A percentile compares a stretch with the other conserved stretches of the same genome.
These are phyloP conservation scores for Neonectria hederae DNA, from an alignment of 2,329 filamentous ascomycete species.

Conservation along the genomic window DNA sequence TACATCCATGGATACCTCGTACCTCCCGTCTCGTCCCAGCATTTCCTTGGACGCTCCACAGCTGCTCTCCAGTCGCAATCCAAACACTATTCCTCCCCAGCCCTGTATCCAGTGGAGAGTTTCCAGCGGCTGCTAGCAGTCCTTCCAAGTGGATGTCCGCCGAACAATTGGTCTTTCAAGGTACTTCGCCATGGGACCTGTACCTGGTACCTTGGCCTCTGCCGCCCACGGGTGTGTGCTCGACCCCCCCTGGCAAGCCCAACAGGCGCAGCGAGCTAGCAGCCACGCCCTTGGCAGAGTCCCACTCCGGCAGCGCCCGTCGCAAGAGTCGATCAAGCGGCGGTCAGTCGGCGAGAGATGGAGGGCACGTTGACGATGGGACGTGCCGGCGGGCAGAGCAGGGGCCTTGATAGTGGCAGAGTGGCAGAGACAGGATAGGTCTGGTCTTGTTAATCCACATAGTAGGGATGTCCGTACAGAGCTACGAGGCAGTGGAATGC, in stretches of 20 bases:
- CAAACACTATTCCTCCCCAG: neutral
- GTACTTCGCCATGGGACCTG: conserved; percentile 9
- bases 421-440: neutral
- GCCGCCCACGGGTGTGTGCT: neutral
- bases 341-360: conserved; percentile 38
- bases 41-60: neutral
- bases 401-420: conserved; percentile 27
- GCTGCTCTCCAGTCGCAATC: conserved; percentile 4
- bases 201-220: neutral
- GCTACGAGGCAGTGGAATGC: conserved; percentile 17
- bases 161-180: conserved; percentile 1
- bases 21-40: neutral
- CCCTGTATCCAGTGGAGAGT: neutral
- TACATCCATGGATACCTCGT: too few species aligned
- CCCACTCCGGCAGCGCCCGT: conserved; percentile 40
- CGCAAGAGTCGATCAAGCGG: conserved; percentile 39
- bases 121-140: conserved; percentile 13
- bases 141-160: conserved; percentile 16
- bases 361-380: conserved; percentile 12
- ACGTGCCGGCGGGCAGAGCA: conserved; percentile 26
- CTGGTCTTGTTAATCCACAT: neutral
- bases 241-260: conserved; percentile 9
- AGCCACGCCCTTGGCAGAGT: conserved; percentile 37
- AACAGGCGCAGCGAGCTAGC: conserved; percentile 35
- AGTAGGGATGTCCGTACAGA: neutral